Conservation (phyloP, 768 basidiomycete species). For the Podaxis pistillaris region DNA sequence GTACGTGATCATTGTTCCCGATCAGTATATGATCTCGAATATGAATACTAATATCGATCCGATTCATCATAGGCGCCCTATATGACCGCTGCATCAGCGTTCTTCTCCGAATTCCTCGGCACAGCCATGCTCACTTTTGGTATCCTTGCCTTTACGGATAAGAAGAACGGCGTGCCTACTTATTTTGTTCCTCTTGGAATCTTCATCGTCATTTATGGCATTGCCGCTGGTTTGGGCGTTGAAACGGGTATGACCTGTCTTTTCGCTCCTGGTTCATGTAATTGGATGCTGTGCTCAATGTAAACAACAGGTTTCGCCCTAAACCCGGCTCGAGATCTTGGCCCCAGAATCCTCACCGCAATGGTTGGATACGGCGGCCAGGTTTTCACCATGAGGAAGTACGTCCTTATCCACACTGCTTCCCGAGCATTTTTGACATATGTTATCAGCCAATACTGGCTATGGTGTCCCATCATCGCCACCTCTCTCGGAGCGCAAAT, state of each 20-base stretch:
- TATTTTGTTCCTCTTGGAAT: slow-evolving; percentile 56
- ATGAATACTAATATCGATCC: neutral
- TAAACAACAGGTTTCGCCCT: slow-evolving; percentile 32
- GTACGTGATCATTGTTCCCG: slow-evolving; percentile 33
- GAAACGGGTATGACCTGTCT: slow-evolving; percentile 42
- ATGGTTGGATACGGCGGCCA: slow-evolving; percentile 63
- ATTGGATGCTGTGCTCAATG: neutral
- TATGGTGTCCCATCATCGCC: slow-evolving; percentile 66
- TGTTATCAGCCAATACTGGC: slow-evolving; percentile 58
- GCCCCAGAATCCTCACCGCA: slow-evolving; percentile 63
- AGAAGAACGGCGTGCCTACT: slow-evolving; percentile 47
- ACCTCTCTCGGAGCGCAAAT: slow-evolving; percentile 55
- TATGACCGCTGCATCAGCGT: slow-evolving; percentile 38
- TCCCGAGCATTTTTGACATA: neutral
- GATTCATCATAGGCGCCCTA: slow-evolving; percentile 29
- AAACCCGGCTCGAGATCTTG: slow-evolving; percentile 44
- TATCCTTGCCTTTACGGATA: slow-evolving; percentile 55
- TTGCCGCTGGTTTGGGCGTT: slow-evolving; percentile 60
- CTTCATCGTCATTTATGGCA: slow-evolving; percentile 49
- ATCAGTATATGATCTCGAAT: neutral
- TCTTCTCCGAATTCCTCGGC: slow-evolving; percentile 57
- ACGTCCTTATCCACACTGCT: slow-evolving; percentile 20
- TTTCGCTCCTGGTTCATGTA: neutral
- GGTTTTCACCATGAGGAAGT: slow-evolving; percentile 41
- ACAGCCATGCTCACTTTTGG: slow-evolving; percentile 56